These are phyloP conservation scores for Aspergillus sclerotioniger DNA, from an alignment of 495 filamentous ascomycete species.

Conservation along the genomic window DNA sequence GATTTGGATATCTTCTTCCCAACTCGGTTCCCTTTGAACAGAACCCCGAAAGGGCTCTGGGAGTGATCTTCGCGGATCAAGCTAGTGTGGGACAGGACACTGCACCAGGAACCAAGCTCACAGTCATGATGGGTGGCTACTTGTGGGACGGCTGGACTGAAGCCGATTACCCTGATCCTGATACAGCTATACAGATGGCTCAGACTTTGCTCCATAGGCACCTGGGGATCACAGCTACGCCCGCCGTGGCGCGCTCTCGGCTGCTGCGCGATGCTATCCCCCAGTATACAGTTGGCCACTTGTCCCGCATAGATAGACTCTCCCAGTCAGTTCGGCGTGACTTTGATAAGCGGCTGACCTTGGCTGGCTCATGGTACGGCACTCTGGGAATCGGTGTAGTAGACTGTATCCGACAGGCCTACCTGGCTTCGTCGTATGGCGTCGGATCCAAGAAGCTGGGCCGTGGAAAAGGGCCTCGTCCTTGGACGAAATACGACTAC, in stretches of 20 bases:
- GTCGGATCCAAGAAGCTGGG: slow-evolving; percentile 33
- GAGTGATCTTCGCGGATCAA: slow-evolving; percentile 87
- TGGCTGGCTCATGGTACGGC: slow-evolving; percentile 78
- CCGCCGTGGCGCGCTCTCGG: slow-evolving; percentile 52
- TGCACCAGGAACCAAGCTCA: slow-evolving; percentile 75
- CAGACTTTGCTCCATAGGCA: slow-evolving; percentile 67
- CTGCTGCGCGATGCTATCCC: slow-evolving; percentile 82
- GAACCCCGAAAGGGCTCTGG: slow-evolving; percentile 83
- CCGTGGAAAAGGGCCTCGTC: slow-evolving; percentile 15
- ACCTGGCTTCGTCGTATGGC: slow-evolving; percentile 36
- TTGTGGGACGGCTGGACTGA: slow-evolving; percentile 71
- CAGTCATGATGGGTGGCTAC: slow-evolving; percentile 94
- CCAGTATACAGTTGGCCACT: slow-evolving; percentile 81
- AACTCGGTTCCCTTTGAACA: slow-evolving; percentile 62
- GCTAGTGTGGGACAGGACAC: slow-evolving; percentile 54
- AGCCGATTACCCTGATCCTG: slow-evolving; percentile 52
- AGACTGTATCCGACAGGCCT: slow-evolving; percentile 57
- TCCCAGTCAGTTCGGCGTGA: slow-evolving; percentile 51
- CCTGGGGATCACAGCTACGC: slow-evolving; percentile 61
- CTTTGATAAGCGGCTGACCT: slow-evolving; percentile 63
- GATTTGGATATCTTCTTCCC: slow-evolving; percentile 91
- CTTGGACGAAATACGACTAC: slow-evolving; percentile 22
- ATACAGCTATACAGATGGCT: slow-evolving; percentile 66
- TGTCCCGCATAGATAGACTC: slow-evolving; percentile 56
- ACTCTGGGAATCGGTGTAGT: slow-evolving; percentile 54